Evolutionary conservation across 306 rosid species (phyloP), one percentile per base, ranked within the genome.

Genomic region (Sechiopsis laciniata): DNA sequence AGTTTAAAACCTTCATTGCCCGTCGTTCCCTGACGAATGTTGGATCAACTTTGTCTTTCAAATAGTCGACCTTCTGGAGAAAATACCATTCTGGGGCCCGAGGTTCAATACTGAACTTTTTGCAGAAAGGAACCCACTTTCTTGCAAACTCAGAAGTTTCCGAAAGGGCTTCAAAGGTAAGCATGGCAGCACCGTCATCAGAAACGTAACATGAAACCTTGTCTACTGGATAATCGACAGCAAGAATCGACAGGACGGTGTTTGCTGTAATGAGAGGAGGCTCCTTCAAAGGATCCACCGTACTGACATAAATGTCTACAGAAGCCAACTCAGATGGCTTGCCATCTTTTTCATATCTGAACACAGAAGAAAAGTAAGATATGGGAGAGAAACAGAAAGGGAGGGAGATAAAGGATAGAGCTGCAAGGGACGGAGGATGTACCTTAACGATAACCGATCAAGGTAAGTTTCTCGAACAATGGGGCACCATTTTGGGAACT

Each of bases 71-170:
- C 79, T 85, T 89, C 74, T 78, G 88, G 75, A 86, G 84, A 80
- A 91, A 91, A 77, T 91, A 91, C 97, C 97, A 91, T 74, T 91
- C 97, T 0, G 97, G 97, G 58, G 97, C 97, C 51, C 97, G 87
- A 3, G 94, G 97, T 73, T 91, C 97, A 45, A 91, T 85, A 72
- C 21, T 88, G 81, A 65, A 91, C 60, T 85, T 91, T 89, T 91
- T 91, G 83, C 90, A 82, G 77, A 91, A 91, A n/a, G 97, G 97
- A 71, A 91, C 97, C 97, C 97, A 91, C 80, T 91, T 91, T 56
- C 97, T 84, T 37, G 96, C 97, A 80, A 91, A 91, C 82, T 91
- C 97, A 8, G 97, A 87, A 68, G 97, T 89, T 75, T 91, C 97
- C 4, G 97, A 91, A 73, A 91, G 90, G 46, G 95, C 97, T 80